phyloP scores from a whole-genome alignment of 2,329 filamentous ascomycete species.

The Nigrospora oryzae region DNA sequence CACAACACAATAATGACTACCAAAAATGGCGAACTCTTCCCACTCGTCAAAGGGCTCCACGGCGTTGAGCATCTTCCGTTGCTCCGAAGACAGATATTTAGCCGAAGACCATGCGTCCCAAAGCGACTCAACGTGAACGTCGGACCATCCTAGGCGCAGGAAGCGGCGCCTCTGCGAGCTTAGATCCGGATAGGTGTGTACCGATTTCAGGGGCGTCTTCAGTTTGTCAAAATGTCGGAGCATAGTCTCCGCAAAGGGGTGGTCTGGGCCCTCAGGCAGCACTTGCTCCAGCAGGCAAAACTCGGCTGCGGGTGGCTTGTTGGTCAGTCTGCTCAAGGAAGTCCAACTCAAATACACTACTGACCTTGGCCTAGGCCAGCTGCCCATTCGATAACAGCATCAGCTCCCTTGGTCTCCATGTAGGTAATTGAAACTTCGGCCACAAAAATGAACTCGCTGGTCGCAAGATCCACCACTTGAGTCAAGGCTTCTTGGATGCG shows the following conservation, averaged over 20 bases:
- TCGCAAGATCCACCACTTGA: conserved; percentile 45
- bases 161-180: conserved; percentile 64
- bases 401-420: conserved; percentile 67
- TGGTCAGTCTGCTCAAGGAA: not conserved
- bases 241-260: conserved; percentile 86
- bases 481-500: conserved; percentile 52
- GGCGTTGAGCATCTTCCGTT: conserved; percentile 55
- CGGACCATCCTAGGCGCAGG: conserved; percentile 55
- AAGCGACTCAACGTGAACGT: conserved; percentile 56
- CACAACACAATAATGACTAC: conserved; percentile 75
- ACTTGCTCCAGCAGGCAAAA: conserved; percentile 87
- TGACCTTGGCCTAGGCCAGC: conserved; percentile 59
- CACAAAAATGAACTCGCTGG: conserved; percentile 64
- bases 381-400: conserved; percentile 74
- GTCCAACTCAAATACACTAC: conserved; percentile 13
- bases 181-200: conserved; percentile 60
- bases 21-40: conserved; percentile 87
- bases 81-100: conserved; percentile 50
- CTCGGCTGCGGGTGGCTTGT: conserved; percentile 39
- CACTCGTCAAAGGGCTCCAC: conserved; percentile 90
- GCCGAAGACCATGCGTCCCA: conserved; percentile 77
- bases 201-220: conserved; percentile 67
- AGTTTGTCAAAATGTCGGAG: conserved; percentile 74
- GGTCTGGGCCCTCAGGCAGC: conserved; percentile 65
- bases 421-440: conserved; percentile 90